These are phyloP conservation scores for Ogataea methanolica DNA, from an alignment of 805 yeast genomes.

Conservation along the genomic window DNA sequence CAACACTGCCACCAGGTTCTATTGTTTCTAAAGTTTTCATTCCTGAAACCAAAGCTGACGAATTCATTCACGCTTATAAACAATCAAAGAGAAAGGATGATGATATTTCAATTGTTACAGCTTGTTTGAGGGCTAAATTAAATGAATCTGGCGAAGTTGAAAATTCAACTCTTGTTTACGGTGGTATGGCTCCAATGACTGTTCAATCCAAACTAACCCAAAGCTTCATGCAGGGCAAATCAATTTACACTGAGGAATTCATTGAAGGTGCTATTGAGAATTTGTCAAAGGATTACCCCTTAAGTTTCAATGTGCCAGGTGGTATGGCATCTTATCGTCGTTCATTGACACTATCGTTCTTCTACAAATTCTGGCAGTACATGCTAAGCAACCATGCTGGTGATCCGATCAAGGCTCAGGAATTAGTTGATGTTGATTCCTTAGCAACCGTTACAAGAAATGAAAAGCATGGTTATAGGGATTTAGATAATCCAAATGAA, in stretches of 20 bases:
- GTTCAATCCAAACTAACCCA: slow-evolving; percentile 34
- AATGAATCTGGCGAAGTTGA: slow-evolving; percentile 19
- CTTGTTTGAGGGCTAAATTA: slow-evolving; percentile 31
- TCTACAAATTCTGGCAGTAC: slow-evolving; percentile 38
- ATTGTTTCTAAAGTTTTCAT: slow-evolving; percentile 35
- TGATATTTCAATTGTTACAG: slow-evolving; percentile 45
- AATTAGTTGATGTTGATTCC: slow-evolving; percentile 28
- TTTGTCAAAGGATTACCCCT: slow-evolving; percentile 32
- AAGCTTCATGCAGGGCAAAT: slow-evolving; percentile 18
- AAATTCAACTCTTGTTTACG: slow-evolving; percentile 35
- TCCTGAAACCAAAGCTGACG: slow-evolving; percentile 35
- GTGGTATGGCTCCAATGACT: slow-evolving; percentile 47
- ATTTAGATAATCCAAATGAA: slow-evolving; percentile 34
- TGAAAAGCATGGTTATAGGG: slow-evolving; percentile 35
- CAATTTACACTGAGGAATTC: slow-evolving; percentile 19
- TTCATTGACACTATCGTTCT: slow-evolving; percentile 41
- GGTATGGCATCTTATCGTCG: slow-evolving; percentile 45
- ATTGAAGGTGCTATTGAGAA: slow-evolving; percentile 28
- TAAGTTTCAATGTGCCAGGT: slow-evolving; percentile 42
- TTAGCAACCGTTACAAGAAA: slow-evolving; percentile 33
- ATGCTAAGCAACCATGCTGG: slow-evolving; percentile 18
- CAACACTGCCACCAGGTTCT: slow-evolving; percentile 32
- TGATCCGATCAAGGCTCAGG: not conserved
- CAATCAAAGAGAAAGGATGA: slow-evolving; percentile 47
- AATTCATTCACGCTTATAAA: slow-evolving; percentile 37